Evolutionary conservation across 2,329 filamentous ascomycete genomes (phyloP).

Genomic region (Fusarium tricinctum): DNA sequence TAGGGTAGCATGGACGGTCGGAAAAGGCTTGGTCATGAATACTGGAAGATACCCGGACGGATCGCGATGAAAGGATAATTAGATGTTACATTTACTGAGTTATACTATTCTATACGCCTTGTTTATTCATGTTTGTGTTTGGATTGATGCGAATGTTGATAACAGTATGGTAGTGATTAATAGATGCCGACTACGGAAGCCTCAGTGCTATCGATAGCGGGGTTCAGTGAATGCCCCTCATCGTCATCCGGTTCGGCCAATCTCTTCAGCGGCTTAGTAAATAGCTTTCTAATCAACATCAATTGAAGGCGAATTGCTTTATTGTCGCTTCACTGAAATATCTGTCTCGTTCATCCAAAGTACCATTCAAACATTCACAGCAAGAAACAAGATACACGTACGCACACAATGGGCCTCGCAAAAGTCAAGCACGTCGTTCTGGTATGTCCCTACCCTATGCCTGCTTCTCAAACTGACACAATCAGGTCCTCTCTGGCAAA

Average conservation of each 20-base stretch:
- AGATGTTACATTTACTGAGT: too few relatives aligned
- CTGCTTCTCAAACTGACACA: slow-evolving; percentile 32
- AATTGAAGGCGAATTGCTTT: neutral
- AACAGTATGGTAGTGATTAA: too few relatives aligned
- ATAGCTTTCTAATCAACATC: slow-evolving; percentile 49
- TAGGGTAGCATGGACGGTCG: slow-evolving; percentile 6
- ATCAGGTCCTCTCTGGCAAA: slow-evolving; percentile 88
- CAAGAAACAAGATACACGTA: neutral
- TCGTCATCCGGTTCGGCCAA: slow-evolving; percentile 36
- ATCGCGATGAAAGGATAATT: too few relatives aligned
- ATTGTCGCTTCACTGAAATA: neutral
- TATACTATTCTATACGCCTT: too few relatives aligned
- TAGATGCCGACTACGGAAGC: slow-evolving; percentile 14
- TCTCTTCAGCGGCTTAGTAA: slow-evolving; percentile 47
- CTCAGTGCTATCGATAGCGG: slow-evolving; percentile 34
- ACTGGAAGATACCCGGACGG: too few relatives aligned
- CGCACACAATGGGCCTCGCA: slow-evolving; percentile 53
- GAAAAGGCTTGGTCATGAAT: slow-evolving; percentile 17
- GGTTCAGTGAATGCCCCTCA: slow-evolving; percentile 32
- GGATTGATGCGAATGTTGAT: too few relatives aligned
- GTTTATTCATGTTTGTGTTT: too few relatives aligned
- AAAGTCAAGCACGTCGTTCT: slow-evolving; percentile 84
- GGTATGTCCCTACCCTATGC: slow-evolving; percentile 60
- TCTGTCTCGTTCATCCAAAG: neutral
- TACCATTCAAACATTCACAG: too few relatives aligned